Percentiles rank a stretch among this genome's conserved stretches.
Conservation (phyloP, 2,329 filamentous ascomycete species). For the Cadophora malorum region DNA sequence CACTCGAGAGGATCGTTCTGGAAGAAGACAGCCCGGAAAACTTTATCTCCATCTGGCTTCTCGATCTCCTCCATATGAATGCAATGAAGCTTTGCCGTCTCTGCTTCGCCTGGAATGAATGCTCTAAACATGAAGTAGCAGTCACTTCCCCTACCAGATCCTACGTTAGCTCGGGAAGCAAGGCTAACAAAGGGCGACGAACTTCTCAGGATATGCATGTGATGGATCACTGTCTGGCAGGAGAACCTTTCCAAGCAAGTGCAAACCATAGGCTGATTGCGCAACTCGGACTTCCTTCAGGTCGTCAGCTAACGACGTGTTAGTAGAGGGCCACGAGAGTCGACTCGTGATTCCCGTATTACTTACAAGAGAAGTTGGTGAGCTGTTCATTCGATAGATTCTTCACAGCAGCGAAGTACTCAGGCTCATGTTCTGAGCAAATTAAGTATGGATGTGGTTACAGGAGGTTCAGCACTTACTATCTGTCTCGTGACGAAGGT, state of each 20-base stretch:
- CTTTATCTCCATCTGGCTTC: constrained; percentile 51
- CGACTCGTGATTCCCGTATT: neutral
- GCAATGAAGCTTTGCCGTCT: constrained; percentile 51
- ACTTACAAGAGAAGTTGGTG: constrained; percentile 44
- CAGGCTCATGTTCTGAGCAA: constrained; percentile 57
- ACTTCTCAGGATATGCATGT: constrained; percentile 28
- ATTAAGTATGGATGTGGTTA: neutral
- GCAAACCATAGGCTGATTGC: constrained; percentile 52
- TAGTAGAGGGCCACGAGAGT: constrained; percentile 2
- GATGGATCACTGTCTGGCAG: constrained; percentile 47
- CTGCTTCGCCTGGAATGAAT: constrained; percentile 52
- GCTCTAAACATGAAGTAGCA: constrained; percentile 57
- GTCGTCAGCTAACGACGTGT: constrained; percentile 49
- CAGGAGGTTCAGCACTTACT: constrained; percentile 45
- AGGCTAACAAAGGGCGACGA: neutral
- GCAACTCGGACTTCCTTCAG: constrained; percentile 54
- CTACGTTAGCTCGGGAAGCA: neutral
- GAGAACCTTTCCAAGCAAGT: constrained; percentile 56
- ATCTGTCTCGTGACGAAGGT: constrained; percentile 54
- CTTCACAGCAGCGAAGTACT: constrained; percentile 58
- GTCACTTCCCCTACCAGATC: constrained; percentile 40
- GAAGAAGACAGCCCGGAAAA: constrained; percentile 54
- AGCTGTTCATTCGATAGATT: constrained; percentile 41
- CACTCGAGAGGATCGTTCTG: constrained; percentile 57
- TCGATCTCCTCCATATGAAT: constrained; percentile 54